phyloP scores from a whole-genome alignment of 1,284 basidiomycete genomes.

The Ceratobasidium papillatum region DNA sequence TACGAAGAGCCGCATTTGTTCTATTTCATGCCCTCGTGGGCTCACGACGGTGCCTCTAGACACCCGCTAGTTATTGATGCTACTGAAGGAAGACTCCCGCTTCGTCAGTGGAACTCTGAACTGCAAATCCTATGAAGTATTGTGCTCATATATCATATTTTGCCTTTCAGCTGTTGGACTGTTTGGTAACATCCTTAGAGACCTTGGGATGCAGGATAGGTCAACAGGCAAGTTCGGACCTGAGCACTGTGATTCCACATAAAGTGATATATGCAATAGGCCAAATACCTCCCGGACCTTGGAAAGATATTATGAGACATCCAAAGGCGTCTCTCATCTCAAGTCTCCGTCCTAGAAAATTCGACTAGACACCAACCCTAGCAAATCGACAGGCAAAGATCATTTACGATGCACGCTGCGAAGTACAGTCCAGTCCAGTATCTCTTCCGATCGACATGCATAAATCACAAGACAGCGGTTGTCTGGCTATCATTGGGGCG shows the following conservation, averaged over 20 bases:
- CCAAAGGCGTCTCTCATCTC: too few species aligned
- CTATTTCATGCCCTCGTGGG: conserved; percentile 29
- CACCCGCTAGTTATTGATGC: conserved; percentile 5
- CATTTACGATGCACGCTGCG: conserved; percentile 31
- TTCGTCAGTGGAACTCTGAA: not conserved
- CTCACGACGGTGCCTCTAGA: not conserved
- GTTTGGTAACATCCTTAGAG: too few species aligned
- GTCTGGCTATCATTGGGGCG: conserved; percentile 13
- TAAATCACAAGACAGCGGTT: not conserved
- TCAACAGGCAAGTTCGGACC: too few species aligned
- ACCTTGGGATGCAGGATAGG: too few species aligned
- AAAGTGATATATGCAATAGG: too few species aligned
- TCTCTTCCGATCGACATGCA: not conserved
- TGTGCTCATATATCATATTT: too few species aligned
- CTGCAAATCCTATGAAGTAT: too few species aligned
- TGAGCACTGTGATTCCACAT: too few species aligned
- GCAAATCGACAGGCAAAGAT: conserved; percentile 5
- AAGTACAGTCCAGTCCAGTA: not conserved
- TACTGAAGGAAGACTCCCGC: not conserved
- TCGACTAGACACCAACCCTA: conserved; percentile 7
- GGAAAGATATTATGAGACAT: too few species aligned
- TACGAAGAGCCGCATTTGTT: not conserved
- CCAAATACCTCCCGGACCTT: too few species aligned
- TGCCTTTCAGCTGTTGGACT: not conserved
- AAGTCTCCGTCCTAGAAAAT: too few species aligned